A percentile compares a stretch with the other conserved stretches of the same genome.
These are phyloP conservation scores for Rosa chinensis DNA, from an alignment of 306 rosid genomes.

Conservation along the genomic window DNA sequence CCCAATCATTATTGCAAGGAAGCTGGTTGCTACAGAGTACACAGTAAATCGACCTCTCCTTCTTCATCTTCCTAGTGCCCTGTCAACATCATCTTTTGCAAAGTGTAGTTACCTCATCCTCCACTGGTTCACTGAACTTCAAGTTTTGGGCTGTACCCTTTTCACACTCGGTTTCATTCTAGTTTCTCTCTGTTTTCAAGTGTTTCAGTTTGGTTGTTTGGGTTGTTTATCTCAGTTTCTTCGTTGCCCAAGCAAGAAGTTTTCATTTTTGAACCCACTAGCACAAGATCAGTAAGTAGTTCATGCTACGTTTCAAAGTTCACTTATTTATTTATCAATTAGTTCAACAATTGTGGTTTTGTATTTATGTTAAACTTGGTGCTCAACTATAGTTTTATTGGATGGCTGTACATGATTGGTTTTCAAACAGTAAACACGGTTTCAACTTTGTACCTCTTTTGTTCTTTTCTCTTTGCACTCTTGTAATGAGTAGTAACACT, in stretches of 20 bases:
- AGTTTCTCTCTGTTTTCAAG: background rate
- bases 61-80: background rate
- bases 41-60: background rate
- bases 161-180: background rate
- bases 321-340: background rate
- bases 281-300: slow-evolving; percentile 7
- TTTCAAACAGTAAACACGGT: slow-evolving; percentile 9
- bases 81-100: background rate
- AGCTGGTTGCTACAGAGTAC: background rate
- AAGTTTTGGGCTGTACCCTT: background rate
- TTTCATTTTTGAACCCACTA: background rate
- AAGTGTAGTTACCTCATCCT: background rate
- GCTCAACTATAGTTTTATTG: slow-evolving; percentile 4
- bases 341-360: background rate
- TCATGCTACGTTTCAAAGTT: background rate
- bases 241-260: background rate
- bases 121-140: background rate
- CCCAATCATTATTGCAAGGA: background rate
- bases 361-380: background rate
- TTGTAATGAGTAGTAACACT: background rate
- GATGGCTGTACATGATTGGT: slow-evolving; percentile 6
- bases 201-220: background rate
- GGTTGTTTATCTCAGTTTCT: background rate
- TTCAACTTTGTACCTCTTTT: slow-evolving; percentile 14
- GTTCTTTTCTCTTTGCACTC: slow-evolving; percentile 3